Percentiles rank a stretch among this genome's conserved stretches.
phyloP scores from a whole-genome alignment of 2,329 filamentous ascomycete species.

The Pseudogymnoascus sp. region DNA sequence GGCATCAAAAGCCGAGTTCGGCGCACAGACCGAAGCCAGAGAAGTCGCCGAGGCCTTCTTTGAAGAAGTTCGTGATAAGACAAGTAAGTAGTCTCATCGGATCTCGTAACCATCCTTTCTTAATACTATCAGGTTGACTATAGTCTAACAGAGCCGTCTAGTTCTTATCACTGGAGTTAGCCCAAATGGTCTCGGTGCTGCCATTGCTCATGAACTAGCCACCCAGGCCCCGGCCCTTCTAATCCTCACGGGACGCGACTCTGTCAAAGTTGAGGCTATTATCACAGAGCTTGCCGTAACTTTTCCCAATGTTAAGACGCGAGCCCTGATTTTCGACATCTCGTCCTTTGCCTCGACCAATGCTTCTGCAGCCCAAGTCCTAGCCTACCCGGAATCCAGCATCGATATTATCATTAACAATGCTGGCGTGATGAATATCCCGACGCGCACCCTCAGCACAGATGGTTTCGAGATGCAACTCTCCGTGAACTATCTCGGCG shows the following conservation, averaged over 20 bases:
- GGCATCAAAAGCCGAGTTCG: background rate
- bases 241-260: constrained; percentile 30
- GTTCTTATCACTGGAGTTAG: constrained; percentile 20
- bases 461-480: constrained; percentile 19
- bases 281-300: constrained; percentile 24
- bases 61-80: background rate
- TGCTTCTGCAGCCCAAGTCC: constrained; percentile 28
- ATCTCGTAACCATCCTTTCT: background rate
- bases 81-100: background rate
- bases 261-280: constrained; percentile 26
- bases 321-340: constrained; percentile 32
- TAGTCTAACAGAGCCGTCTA: background rate
- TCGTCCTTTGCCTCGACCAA: constrained; percentile 25
- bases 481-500: constrained; percentile 17
- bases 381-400: constrained; percentile 10
- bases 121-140: background rate
- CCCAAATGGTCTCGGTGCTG: constrained; percentile 15
- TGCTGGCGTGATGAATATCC: constrained; percentile 16
- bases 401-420: constrained; percentile 21
- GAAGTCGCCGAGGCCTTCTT: background rate
- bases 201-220: constrained; percentile 13
- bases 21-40: background rate
- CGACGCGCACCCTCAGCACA: background rate
- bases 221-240: constrained; percentile 25
- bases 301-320: constrained; percentile 26